These are phyloP conservation scores for Metschnikowia borealis DNA, from an alignment of 805 yeast genomes.

Conservation along the genomic window DNA sequence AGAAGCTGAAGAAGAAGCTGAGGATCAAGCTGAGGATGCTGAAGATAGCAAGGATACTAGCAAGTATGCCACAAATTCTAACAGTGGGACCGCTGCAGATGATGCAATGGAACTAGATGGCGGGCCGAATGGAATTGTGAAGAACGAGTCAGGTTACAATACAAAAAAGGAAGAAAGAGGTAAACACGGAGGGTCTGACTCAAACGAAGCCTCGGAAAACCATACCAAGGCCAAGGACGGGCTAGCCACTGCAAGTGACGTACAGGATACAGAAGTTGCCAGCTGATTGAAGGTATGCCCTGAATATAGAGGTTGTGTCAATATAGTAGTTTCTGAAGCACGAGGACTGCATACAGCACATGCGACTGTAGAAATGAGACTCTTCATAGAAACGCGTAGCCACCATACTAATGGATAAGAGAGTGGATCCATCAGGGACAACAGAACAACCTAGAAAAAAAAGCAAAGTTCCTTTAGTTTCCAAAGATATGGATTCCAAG, in stretches of 20 bases:
- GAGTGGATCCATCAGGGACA: neutral
- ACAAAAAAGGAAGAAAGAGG: neutral
- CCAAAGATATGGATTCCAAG: constrained; percentile 11
- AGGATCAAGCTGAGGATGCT: constrained; percentile 1
- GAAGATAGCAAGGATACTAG: constrained; percentile 1
- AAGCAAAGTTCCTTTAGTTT: constrained; percentile 14
- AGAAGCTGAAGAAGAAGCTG: constrained; percentile 7
- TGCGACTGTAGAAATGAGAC: neutral
- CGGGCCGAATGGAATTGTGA: neutral
- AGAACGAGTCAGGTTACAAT: neutral
- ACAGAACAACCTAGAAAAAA: constrained; percentile 8
- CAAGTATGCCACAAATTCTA: neutral
- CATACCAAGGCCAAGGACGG: neutral
- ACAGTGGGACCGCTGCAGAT: neutral
- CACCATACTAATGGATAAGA: neutral
- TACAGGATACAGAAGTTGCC: constrained; percentile 1
- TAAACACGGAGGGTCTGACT: neutral
- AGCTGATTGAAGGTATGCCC: neutral
- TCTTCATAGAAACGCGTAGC: neutral
- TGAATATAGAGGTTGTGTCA: neutral
- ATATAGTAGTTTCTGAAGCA: neutral
- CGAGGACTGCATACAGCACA: neutral
- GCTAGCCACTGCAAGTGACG: neutral
- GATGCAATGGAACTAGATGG: constrained; percentile 1
- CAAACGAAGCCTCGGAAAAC: neutral